A percentile compares a stretch with the other conserved stretches of the same genome.
Evolutionary conservation across 2,329 filamentous ascomycete species (phyloP).

Genomic region (Cytospora chrysosperma): DNA sequence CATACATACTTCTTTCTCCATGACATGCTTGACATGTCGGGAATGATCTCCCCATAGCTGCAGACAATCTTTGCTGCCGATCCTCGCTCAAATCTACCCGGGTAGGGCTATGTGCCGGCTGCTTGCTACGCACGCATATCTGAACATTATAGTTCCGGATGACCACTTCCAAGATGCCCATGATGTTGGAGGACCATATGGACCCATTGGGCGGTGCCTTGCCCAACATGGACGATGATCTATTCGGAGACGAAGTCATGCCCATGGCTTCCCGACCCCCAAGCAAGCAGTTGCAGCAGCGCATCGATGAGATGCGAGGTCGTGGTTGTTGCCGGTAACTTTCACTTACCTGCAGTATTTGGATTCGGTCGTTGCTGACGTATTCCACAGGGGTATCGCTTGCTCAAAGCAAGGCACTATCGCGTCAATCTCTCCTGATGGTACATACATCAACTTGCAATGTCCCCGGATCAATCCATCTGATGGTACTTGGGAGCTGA

Average conservation of each 20-base stretch:
- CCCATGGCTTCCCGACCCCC: constrained; percentile 47
- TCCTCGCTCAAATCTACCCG: not conserved
- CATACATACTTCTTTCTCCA: not conserved
- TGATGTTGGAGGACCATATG: constrained; percentile 58
- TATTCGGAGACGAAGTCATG: constrained; percentile 41
- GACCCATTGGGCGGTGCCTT: constrained; percentile 51
- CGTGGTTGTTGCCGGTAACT: constrained; percentile 80
- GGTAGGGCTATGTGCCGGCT: not conserved
- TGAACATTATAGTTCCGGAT: constrained; percentile 26
- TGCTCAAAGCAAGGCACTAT: constrained; percentile 90
- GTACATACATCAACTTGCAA: constrained; percentile 67
- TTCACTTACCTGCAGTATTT: not conserved
- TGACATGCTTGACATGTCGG: not conserved
- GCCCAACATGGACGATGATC: constrained; percentile 68
- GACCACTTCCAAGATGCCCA: constrained; percentile 42
- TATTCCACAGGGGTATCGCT: constrained; percentile 62
- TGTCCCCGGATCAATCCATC: constrained; percentile 68
- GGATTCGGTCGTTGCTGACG: constrained; percentile 20
- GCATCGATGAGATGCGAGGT: constrained; percentile 73
- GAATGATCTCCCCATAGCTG: not conserved
- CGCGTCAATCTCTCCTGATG: constrained; percentile 74
- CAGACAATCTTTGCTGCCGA: not conserved
- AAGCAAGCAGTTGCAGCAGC: constrained; percentile 66
- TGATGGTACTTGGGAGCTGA: constrained; percentile 73
- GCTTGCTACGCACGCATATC: not conserved